A percentile compares a stretch with the other conserved stretches of the same genome.
phyloP scores from a whole-genome alignment of 306 rosid genomes.

The Malus sieversii region DNA sequence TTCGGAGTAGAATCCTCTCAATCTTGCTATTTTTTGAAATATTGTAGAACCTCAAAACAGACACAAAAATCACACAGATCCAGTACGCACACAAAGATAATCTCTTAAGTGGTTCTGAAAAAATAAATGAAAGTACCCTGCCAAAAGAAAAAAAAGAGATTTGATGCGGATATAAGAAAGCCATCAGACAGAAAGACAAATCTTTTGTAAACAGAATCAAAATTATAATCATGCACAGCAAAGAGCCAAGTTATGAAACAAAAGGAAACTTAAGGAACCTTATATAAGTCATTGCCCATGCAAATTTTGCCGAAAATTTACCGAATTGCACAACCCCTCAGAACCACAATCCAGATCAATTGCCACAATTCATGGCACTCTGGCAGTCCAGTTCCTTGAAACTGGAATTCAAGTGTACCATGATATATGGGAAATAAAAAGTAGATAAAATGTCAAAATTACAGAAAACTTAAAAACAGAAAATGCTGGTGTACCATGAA shows the following conservation, averaged over 20 bases:
- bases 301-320: neutral
- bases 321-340: neutral
- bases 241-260: neutral
- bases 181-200: neutral
- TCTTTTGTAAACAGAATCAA: neutral
- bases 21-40: constrained; percentile 87
- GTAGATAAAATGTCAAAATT: neutral
- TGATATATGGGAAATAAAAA: neutral
- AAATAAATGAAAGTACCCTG: constrained; percentile 86
- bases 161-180: constrained; percentile 8
- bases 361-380: neutral
- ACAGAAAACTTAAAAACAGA: neutral
- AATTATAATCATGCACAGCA: neutral
- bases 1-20: constrained; percentile 92
- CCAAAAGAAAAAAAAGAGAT: constrained; percentile 19
- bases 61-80: constrained; percentile 55
- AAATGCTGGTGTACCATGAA: neutral
- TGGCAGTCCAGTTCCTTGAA: neutral
- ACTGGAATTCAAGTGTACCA: neutral
- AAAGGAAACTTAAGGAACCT: neutral
- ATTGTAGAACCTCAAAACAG: constrained; percentile 71
- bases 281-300: neutral
- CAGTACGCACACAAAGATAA: constrained; percentile 70
- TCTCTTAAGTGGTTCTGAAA: constrained; percentile 78
- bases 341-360: neutral